Base-by-base conservation (phyloP, 2,329 filamentous ascomycete genomes). In the Fusarium solani-melongenae region DNA sequence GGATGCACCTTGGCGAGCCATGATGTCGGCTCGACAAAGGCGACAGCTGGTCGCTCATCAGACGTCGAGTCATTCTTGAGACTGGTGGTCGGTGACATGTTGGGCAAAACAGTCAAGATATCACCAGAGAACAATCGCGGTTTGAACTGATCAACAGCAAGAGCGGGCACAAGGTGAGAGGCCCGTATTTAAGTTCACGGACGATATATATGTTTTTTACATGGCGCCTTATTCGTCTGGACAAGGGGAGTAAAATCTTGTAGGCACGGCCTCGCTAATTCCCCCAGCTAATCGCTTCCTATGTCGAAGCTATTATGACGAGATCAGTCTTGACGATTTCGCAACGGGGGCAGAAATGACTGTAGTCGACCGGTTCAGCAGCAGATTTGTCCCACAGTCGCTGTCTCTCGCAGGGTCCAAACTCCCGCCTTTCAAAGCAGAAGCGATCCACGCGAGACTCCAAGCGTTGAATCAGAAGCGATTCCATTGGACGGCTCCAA, bases 1-100 rank as follows among this genome's bases (percentile, higher is more conserved):
- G 79, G 79, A 60, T 81, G 78, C 0, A 80, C 29, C 4, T 73
- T 79, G 6, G 77, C 79, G 8, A 81, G 65, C 79, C 79, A 81
- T 55, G 78, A 78, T 14, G 66, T 71, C 6, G 76, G 74, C 46
- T 75, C 63, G 2, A 24, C 9, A 22, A 38, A n/a, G 0, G 22
- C 36, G 0, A 62, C 33, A 17, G 20, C 3, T 10, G 27, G 51
- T 11, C 27, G 62, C 27, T 36, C 68, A 9, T 62, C 51, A 15
- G 49, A 29, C 5, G 33, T 34, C n/a, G 53, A 5, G 34, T 31
- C 24, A 53, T 71, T n/a, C 33, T 57, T 57, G 53, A 72, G 24
- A 57, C 73, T 76, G 5, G 38, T 34, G 3, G 64, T 55, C 2
- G 61, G 53, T 15, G 72, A 57, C 76, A 77, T 71, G 6, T 20